These are phyloP conservation scores for Chondrus crispus DNA, from an alignment of 23 red algal species.

Conservation along the genomic window DNA sequence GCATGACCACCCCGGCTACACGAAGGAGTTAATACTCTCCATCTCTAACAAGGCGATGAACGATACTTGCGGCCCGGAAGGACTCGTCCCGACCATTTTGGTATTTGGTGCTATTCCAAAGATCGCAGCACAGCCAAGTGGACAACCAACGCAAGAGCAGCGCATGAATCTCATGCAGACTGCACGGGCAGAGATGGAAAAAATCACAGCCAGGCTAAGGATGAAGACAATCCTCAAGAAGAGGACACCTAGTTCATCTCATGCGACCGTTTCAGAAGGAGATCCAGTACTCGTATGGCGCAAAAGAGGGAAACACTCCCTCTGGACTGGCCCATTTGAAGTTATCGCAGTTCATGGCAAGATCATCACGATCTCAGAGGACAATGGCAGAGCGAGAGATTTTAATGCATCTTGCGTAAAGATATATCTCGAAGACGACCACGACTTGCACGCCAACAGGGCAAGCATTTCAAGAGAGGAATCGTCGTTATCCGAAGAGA, in stretches of 20 bases:
- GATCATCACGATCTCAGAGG: background rate
- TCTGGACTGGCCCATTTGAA: background rate
- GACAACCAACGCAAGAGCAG: background rate
- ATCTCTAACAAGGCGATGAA: conserved; percentile 15
- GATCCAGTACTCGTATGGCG: background rate
- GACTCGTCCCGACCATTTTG: conserved; percentile 19
- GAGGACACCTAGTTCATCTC: background rate
- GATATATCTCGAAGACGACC: no score
- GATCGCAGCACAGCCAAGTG: background rate
- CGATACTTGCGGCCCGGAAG: conserved; percentile 6
- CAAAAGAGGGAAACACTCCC: background rate
- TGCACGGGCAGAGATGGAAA: background rate
- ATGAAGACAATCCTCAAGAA: background rate
- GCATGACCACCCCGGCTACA: background rate
- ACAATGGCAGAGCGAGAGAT: background rate
- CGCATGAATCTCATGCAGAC: background rate
- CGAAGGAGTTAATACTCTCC: background rate
- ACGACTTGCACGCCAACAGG: no score
- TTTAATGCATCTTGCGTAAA: background rate
- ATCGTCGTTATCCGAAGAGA: no score
- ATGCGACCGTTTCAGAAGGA: background rate
- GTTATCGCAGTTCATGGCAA: background rate
- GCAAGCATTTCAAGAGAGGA: no score
- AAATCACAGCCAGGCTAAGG: background rate
- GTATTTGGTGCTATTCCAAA: conserved; percentile 16